These are phyloP conservation scores for Pythium apleroticum DNA, from an alignment of 352 stramenopile genomes.

Conservation along the genomic window DNA sequence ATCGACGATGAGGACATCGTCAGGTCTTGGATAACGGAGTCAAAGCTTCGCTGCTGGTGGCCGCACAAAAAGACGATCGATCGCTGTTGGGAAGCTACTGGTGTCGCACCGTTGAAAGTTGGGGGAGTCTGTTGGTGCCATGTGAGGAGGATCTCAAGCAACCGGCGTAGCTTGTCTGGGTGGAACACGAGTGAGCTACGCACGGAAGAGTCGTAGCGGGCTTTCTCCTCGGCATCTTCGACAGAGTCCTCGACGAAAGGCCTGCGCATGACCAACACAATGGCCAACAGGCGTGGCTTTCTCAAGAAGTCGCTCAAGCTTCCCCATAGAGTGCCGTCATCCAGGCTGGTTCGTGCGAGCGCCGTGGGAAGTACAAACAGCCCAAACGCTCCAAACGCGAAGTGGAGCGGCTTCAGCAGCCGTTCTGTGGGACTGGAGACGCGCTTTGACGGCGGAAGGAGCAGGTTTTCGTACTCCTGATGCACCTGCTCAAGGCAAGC, in stretches of 20 bases:
- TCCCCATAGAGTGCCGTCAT: constrained; percentile 28
- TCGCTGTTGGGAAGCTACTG: not conserved
- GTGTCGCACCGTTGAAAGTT: not conserved
- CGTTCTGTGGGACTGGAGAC: constrained; percentile 9
- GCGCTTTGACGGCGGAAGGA: constrained; percentile 54
- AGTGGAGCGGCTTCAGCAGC: constrained; percentile 29
- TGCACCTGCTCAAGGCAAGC: constrained; percentile 28
- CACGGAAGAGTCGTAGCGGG: constrained; percentile 32
- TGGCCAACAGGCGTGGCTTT: constrained; percentile 31
- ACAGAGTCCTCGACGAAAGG: constrained; percentile 50
- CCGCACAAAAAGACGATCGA: constrained; percentile 19
- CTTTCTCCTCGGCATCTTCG: constrained; percentile 47
- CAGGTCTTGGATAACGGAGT: constrained; percentile 21
- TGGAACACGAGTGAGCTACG: constrained; percentile 48
- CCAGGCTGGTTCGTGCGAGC: constrained; percentile 4
- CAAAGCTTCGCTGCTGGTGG: constrained; percentile 25
- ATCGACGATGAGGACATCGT: not conserved
- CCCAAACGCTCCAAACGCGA: constrained; percentile 45
- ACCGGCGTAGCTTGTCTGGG: constrained; percentile 31
- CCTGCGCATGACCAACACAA: constrained; percentile 40
- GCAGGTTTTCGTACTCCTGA: constrained; percentile 44
- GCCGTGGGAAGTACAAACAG: constrained; percentile 47
- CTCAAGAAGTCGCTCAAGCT: constrained; percentile 35
- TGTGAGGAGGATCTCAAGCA: constrained; percentile 41
- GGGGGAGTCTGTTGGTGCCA: constrained; percentile 26